Evolutionary conservation across 139 green algal species (phyloP), one percentile per base, ranked within the genome.

Genomic region (Coelastrella sp.): DNA sequence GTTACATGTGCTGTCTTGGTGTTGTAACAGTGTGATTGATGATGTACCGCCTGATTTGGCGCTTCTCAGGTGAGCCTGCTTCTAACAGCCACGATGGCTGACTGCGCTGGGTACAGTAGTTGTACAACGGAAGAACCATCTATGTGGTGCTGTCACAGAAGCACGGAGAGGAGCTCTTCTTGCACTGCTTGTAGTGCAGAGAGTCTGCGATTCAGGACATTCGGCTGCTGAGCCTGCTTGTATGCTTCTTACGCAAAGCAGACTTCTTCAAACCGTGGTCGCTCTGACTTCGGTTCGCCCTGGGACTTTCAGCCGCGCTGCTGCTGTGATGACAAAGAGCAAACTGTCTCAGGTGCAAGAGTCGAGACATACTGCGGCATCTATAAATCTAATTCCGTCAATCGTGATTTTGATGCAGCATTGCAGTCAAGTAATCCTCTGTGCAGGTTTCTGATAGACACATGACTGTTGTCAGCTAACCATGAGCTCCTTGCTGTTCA

Each of bases 271-370:
- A n/a, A 25, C 68, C 7, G 68, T 24, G 24, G 24, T 27, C 68
- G 68, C 8, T 8, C 8, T n/a, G n/a, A 25, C 15, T 11, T 8
- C 19, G 24, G 79, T 56, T 7, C 79, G 79, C 24, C 35, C 79
- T 9, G 70, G 79, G 79, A 25, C 20, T 49, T 12, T 49, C 27
- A 80, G 65, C 82, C 63, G 82, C n/a, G 15, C 24, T 56, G 58
- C 59, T 59, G 82, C 82, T 22, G 82, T 88, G 61, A 88, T 88
- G 82, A 78, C 82, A 4, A 88, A 88, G 35, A 65, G 27, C 82
- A 88, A 88, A 49, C 82, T 88, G 82, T 79, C 82, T 17, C 79
- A 85, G 79, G 79, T 35, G 72, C 74, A 58, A 25, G 19, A 17
- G 74, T 0, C 56, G 70, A 20, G 1, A n/a, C 15, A 78, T 35